These are phyloP conservation scores for Apostasia ramifera DNA, from an alignment of 106 monocot species.

Conservation along the genomic window DNA sequence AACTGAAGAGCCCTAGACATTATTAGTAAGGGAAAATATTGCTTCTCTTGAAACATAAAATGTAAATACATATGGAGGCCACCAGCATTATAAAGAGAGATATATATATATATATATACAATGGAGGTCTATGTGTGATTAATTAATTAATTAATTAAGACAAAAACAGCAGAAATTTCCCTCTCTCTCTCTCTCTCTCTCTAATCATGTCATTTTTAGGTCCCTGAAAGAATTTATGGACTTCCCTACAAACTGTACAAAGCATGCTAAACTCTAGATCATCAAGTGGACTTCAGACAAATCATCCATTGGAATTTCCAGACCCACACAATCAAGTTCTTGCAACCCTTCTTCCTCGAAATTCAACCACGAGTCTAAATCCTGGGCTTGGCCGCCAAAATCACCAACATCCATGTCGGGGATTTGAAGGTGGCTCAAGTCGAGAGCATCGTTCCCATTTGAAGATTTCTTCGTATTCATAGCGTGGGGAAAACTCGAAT, in stretches of 20 bases:
- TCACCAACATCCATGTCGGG: conserved; percentile 28
- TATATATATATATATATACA: too few species aligned
- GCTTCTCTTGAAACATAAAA: too few species aligned
- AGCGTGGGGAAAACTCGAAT: neutral
- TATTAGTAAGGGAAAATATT: too few species aligned
- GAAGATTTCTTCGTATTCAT: conserved; percentile 3
- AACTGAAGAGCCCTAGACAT: too few species aligned
- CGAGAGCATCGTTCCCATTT: conserved; percentile 18
- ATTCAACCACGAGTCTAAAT: conserved; percentile 39
- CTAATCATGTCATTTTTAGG: neutral
- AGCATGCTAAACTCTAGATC: conserved; percentile 8
- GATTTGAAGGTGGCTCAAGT: conserved; percentile 20
- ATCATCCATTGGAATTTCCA: conserved; percentile 53
- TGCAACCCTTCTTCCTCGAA: conserved; percentile 41
- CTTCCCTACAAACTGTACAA: conserved; percentile 2
- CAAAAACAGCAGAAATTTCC: too few species aligned
- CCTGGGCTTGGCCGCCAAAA: conserved; percentile 42
- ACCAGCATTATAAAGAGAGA: too few species aligned
- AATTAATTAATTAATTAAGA: too few species aligned
- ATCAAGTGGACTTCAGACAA: conserved; percentile 42
- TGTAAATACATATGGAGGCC: too few species aligned
- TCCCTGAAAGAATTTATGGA: conserved; percentile 17
- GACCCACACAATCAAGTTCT: conserved; percentile 38
- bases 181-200: too few species aligned
- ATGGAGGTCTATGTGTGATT: too few species aligned